Conservation (phyloP, 2,329 filamentous ascomycete species). For the Emergomyces orientalis region DNA sequence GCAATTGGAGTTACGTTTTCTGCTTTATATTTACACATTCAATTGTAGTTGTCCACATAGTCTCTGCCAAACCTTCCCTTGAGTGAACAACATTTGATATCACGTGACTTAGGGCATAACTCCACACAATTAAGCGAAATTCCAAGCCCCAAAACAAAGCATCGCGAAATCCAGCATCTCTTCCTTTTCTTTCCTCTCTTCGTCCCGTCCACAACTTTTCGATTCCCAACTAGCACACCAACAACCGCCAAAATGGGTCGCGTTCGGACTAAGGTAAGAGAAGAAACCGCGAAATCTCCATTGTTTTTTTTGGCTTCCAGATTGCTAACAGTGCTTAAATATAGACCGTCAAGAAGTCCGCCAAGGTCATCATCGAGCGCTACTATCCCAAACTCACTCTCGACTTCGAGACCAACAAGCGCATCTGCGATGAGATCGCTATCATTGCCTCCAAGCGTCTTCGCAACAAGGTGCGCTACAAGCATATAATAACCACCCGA, state of each 20-base stretch:
- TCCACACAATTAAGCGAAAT: conserved; percentile 12
- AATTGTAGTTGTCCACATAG: no score
- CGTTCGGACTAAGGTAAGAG: conserved; percentile 39
- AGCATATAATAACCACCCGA: background rate
- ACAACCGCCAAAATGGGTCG: conserved; percentile 41
- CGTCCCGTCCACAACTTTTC: conserved; percentile 6
- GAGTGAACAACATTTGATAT: background rate
- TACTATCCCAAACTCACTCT: conserved; percentile 97
- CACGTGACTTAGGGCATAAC: conserved; percentile 15
- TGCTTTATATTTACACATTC: background rate
- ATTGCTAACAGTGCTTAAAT: conserved; percentile 4
- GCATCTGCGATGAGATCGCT: conserved; percentile 99
- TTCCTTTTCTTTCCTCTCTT: background rate
- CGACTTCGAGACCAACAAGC: conserved; percentile 99
- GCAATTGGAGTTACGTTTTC: background rate
- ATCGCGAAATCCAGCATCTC: background rate
- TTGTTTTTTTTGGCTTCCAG: background rate
- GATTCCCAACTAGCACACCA: conserved; percentile 35
- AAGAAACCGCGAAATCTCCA: background rate
- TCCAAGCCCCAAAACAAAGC: background rate
- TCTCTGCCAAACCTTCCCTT: background rate
- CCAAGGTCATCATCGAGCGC: conserved; percentile 99
- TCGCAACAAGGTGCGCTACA: conserved; percentile 77
- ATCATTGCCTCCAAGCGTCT: conserved; percentile 99
- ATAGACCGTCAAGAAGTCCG: conserved; percentile 68